Percentiles rank a stretch among this genome's conserved stretches.
phyloP scores from a whole-genome alignment of 306 rosid genomes.

The Cucumis sativus region DNA sequence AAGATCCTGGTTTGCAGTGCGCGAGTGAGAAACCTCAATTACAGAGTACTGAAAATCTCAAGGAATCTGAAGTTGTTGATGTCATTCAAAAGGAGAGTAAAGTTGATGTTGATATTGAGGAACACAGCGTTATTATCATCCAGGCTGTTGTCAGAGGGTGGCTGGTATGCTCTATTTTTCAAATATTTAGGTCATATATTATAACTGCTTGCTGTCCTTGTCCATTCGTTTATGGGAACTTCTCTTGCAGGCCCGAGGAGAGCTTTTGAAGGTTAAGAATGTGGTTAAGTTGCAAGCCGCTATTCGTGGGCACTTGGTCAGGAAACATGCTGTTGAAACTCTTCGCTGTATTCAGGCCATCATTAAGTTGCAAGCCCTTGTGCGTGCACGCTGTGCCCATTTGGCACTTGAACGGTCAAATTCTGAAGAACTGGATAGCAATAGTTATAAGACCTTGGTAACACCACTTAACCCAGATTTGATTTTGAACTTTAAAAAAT shows the following conservation, averaged over 20 bases:
- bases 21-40: constrained; percentile 44
- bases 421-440: constrained; percentile 15
- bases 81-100: constrained; percentile 27
- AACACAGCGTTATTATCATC: constrained; percentile 40
- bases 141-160: constrained; percentile 67
- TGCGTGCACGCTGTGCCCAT: constrained; percentile 57
- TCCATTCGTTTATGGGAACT: background rate
- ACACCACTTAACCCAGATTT: constrained; percentile 8
- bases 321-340: constrained; percentile 80
- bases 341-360: constrained; percentile 81
- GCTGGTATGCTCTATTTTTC: constrained; percentile 37
- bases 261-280: constrained; percentile 34
- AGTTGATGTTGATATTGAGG: constrained; percentile 33
- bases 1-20: constrained; percentile 27
- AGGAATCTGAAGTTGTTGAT: constrained; percentile 21
- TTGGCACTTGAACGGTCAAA: constrained; percentile 10
- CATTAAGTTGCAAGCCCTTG: constrained; percentile 65
- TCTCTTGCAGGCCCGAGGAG: constrained; percentile 43
- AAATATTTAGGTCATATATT: constrained; percentile 7
- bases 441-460: constrained; percentile 34
- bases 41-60: constrained; percentile 23
- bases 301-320: constrained; percentile 81
- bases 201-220: background rate
- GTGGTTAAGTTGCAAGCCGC: constrained; percentile 89
- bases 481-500: background rate